phyloP scores from a whole-genome alignment of 2,329 filamentous ascomycete genomes.

The Massarina eburnea region DNA sequence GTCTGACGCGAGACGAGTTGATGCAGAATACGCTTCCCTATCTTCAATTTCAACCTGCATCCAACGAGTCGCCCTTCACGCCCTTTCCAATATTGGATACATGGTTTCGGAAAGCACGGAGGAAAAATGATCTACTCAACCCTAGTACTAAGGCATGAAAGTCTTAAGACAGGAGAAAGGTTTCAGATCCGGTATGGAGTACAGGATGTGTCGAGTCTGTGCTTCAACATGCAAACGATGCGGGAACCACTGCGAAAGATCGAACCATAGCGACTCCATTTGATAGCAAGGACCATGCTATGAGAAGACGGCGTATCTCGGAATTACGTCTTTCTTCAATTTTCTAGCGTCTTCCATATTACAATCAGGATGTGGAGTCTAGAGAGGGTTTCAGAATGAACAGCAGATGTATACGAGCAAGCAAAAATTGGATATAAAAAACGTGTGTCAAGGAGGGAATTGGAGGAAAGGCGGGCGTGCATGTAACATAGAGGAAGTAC shows the following conservation, averaged over 20 bases:
- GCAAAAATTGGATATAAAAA: neutral
- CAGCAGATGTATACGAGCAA: neutral
- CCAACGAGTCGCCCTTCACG: too few relatives aligned
- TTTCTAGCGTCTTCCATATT: slow-evolving; percentile 3
- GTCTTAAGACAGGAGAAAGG: slow-evolving; percentile 15
- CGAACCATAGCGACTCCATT: neutral
- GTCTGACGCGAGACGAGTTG: slow-evolving; percentile 6
- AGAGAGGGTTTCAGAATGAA: neutral
- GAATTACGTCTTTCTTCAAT: neutral
- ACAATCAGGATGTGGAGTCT: neutral
- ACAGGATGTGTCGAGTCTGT: slow-evolving; percentile 15
- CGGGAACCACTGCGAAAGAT: slow-evolving; percentile 1
- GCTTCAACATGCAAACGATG: slow-evolving; percentile 10
- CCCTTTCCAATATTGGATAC: too few relatives aligned
- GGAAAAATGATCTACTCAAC: slow-evolving; percentile 5
- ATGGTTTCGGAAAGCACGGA: neutral
- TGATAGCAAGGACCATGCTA: neutral
- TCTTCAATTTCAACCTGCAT: neutral
- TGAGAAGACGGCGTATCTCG: slow-evolving; percentile 6
- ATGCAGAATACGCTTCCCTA: neutral
- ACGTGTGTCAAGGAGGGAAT: neutral
- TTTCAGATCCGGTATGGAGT: slow-evolving; percentile 21
- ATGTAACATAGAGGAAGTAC: slow-evolving; percentile 5
- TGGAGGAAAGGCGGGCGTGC: slow-evolving; percentile 5
- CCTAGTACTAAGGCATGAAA: slow-evolving; percentile 18